These are phyloP conservation scores for Saccharomycopsis babjevae DNA, from an alignment of 805 yeast genomes.

Conservation along the genomic window DNA sequence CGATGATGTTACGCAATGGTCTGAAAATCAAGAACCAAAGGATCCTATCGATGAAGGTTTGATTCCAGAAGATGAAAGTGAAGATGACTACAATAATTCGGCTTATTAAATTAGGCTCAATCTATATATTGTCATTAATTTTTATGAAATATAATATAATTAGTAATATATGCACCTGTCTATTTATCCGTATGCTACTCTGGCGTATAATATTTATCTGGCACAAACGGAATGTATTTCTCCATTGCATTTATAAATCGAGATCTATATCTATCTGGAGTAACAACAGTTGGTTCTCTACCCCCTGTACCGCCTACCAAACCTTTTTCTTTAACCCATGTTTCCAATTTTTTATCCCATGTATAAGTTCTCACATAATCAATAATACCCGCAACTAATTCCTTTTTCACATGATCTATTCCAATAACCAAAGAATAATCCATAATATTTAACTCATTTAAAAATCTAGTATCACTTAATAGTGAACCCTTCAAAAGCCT, in stretches of 20 bases:
- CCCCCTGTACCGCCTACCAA: constrained; percentile 71
- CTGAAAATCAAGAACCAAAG: constrained; percentile 91
- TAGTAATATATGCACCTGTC: background rate
- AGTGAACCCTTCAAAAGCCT: constrained; percentile 75
- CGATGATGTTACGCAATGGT: constrained; percentile 97
- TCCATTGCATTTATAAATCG: constrained; percentile 98
- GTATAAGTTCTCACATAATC: constrained; percentile 92
- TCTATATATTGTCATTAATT: background rate
- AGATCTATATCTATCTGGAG: constrained; percentile 91
- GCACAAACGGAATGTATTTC: constrained; percentile 86
- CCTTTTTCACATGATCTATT: constrained; percentile 51
- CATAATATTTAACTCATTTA: constrained; percentile 97
- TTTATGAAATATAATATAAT: background rate
- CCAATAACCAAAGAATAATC: constrained; percentile 95
- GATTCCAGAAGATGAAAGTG: constrained; percentile 21
- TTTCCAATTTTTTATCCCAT: constrained; percentile 96
- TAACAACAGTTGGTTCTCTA: constrained; percentile 92
- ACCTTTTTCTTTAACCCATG: constrained; percentile 96
- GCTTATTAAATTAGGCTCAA: background rate
- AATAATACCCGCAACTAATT: constrained; percentile 85
- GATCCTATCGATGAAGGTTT: constrained; percentile 72
- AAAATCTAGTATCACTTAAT: constrained; percentile 89
- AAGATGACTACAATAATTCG: constrained; percentile 2
- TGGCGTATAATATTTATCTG: constrained; percentile 26
- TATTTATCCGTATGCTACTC: background rate